Conservation (phyloP, 2,329 filamentous ascomycete genomes). For the Penicillium sp. region DNA sequence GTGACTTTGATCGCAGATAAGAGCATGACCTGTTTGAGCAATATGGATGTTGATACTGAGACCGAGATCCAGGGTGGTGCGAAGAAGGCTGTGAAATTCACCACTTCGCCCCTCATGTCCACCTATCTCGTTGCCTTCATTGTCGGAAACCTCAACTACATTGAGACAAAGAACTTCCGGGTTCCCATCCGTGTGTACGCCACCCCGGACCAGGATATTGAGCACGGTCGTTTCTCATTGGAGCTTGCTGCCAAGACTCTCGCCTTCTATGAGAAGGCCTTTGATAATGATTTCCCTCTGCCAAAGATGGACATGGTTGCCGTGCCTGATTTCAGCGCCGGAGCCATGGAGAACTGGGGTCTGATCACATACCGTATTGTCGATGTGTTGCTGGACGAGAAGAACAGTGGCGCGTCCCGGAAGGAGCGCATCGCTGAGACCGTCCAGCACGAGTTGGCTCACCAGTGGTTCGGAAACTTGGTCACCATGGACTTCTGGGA, state of each 20-base stretch:
- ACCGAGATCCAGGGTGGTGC: conserved; percentile 66
- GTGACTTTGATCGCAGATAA: conserved; percentile 90
- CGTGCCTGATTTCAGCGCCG: conserved; percentile 91
- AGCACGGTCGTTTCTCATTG: conserved; percentile 86
- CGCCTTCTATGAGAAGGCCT: conserved; percentile 93
- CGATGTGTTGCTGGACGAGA: conserved; percentile 86
- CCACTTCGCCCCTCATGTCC: conserved; percentile 89
- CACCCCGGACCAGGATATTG: conserved; percentile 83
- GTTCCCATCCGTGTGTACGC: conserved; percentile 93
- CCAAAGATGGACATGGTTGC: conserved; percentile 97
- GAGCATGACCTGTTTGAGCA: conserved; percentile 86
- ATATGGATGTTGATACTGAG: conserved; percentile 90
- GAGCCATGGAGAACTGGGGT: conserved; percentile 99
- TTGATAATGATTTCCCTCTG: conserved; percentile 80
- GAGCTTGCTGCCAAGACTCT: conserved; percentile 86
- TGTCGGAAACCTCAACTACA: conserved; percentile 88
- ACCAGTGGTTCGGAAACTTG: conserved; percentile 97
- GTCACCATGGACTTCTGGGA: conserved; percentile 99
- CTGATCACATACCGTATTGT: conserved; percentile 93
- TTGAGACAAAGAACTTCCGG: conserved; percentile 88
- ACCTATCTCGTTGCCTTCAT: conserved; percentile 95
- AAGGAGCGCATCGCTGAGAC: conserved; percentile 94
- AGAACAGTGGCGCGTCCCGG: conserved; percentile 80
- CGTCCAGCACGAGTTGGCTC: conserved; percentile 93
- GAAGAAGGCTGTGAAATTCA: conserved; percentile 88